Percentiles rank a stretch among this genome's conserved stretches.
Evolutionary conservation across 345 rosid species (phyloP).

Genomic region (Raphanus raphanistrum): DNA sequence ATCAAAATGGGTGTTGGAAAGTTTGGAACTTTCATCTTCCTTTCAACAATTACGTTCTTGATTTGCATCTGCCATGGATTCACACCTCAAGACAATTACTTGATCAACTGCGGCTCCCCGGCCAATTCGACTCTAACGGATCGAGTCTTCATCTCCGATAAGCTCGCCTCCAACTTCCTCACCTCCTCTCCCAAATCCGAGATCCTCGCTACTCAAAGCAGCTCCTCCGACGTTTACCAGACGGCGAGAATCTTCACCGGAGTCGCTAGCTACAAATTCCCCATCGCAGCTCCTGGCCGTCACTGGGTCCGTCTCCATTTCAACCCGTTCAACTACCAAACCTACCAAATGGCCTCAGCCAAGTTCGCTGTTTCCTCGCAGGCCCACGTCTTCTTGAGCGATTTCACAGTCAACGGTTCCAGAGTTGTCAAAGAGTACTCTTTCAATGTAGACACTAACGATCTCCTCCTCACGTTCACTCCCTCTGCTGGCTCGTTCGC

Average conservation of each 20-base stretch:
- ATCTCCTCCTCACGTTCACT: slow-evolving; percentile 57
- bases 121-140: slow-evolving; percentile 49
- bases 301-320: slow-evolving; percentile 95
- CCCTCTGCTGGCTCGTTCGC: slow-evolving; percentile 68
- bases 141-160: slow-evolving; percentile 75
- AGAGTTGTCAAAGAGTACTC: slow-evolving; percentile 69
- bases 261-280: slow-evolving; percentile 64
- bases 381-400: slow-evolving; percentile 53
- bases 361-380: slow-evolving; percentile 60
- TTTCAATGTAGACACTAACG: slow-evolving; percentile 49
- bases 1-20: background rate
- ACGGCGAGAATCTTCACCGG: slow-evolving; percentile 71
- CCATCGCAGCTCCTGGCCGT: slow-evolving; percentile 57
- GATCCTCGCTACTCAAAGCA: slow-evolving; percentile 43
- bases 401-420: slow-evolving; percentile 42
- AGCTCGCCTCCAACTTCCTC: slow-evolving; percentile 54
- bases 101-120: slow-evolving; percentile 82
- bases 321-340: slow-evolving; percentile 56
- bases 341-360: slow-evolving; percentile 58
- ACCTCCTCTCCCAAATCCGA: slow-evolving; percentile 50
- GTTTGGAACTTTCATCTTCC: background rate
- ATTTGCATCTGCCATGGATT: slow-evolving; percentile 57
- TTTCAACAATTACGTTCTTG: slow-evolving; percentile 43
- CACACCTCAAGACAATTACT: slow-evolving; percentile 69
- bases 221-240: slow-evolving; percentile 50